Evolutionary conservation across 768 basidiomycete genomes (phyloP).

Genomic region (Lentinula aciculospora): DNA sequence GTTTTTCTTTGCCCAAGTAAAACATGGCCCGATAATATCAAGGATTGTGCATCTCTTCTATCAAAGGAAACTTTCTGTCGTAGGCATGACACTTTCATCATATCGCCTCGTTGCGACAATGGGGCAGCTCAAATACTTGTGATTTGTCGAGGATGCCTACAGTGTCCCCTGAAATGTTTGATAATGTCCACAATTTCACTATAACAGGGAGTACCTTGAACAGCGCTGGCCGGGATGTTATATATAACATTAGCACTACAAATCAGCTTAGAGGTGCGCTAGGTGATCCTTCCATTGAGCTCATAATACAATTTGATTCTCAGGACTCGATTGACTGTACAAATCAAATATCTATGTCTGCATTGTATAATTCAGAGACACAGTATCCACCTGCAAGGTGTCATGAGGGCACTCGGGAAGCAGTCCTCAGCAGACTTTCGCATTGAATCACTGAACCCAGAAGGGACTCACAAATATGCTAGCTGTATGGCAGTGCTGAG

Average conservation of each 20-base stretch:
- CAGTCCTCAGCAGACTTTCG: not conserved
- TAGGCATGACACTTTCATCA: no score
- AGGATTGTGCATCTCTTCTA: no score
- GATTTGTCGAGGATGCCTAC: no score
- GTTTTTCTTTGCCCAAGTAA: no score
- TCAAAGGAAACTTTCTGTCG: no score
- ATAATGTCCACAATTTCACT: not conserved
- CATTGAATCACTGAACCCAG: not conserved
- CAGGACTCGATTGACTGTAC: not conserved
- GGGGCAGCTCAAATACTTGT: no score
- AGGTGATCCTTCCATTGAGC: no score
- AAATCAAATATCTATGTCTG: not conserved
- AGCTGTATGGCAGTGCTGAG: not conserved
- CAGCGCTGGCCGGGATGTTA: not conserved
- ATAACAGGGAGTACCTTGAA: not conserved
- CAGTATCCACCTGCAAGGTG: not conserved
- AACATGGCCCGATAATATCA: no score
- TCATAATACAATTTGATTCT: not conserved
- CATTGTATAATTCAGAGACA: not conserved
- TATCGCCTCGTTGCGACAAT: no score
- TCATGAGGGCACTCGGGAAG: not conserved
- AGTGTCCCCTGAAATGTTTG: no score
- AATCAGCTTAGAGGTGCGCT: not conserved
- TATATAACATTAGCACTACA: not conserved
- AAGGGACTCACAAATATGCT: not conserved